A percentile compares a stretch with the other conserved stretches of the same genome.
Conservation (phyloP, 2,329 filamentous ascomycete genomes). For the Aspergillus versicolor region DNA sequence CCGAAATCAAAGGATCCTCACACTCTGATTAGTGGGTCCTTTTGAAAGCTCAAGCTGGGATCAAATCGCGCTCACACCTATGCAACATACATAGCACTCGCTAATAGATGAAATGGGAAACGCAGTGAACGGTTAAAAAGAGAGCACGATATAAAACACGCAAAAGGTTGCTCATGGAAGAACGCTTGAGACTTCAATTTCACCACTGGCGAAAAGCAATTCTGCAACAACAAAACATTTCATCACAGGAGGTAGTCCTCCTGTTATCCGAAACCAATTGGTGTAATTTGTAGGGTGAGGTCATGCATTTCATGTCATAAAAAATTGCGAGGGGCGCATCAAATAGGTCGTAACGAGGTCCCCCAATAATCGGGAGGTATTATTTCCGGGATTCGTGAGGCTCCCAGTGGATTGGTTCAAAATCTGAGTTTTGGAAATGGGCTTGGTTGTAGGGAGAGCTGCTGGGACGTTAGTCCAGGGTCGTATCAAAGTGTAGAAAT, state of each 20-base stretch:
- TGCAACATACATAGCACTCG: slow-evolving; percentile 18
- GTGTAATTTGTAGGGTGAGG: neutral
- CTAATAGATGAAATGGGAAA: slow-evolving; percentile 15
- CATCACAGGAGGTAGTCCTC: slow-evolving; percentile 1
- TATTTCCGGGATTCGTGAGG: slow-evolving; percentile 39
- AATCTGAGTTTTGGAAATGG: slow-evolving; percentile 47
- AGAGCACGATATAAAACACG: neutral
- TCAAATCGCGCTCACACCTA: slow-evolving; percentile 20
- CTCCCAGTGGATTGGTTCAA: slow-evolving; percentile 47
- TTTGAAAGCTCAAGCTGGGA: neutral
- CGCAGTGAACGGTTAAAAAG: neutral
- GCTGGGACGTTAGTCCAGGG: neutral
- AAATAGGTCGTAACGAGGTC: neutral
- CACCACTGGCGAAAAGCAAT: neutral
- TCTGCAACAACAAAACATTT: neutral
- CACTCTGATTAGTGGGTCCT: neutral
- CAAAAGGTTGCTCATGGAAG: neutral
- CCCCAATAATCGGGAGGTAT: neutral
- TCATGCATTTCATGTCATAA: slow-evolving; percentile 1
- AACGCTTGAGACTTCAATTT: neutral
- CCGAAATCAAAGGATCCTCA: neutral
- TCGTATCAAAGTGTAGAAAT: neutral
- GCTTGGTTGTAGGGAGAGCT: slow-evolving; percentile 48
- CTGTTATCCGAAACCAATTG: neutral
- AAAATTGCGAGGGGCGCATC: neutral